phyloP scores from a whole-genome alignment of 768 basidiomycete genomes.

The Chlorophyllum brunneum region DNA sequence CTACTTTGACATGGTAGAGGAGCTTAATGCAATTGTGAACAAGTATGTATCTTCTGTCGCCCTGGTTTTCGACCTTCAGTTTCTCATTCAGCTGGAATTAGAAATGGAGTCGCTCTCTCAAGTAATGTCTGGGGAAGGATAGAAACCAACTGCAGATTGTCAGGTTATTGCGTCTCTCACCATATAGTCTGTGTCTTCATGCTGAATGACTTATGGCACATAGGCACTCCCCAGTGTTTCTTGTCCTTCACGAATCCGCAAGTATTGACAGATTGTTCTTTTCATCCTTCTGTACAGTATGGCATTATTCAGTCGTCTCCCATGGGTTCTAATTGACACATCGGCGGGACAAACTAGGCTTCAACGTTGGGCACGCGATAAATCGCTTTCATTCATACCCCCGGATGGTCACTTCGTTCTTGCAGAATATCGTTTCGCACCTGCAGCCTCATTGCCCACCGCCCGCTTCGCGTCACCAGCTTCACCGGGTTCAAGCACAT shows the following conservation, averaged over 20 bases:
- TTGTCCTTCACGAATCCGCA: constrained; percentile 74
- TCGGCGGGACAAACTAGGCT: constrained; percentile 42
- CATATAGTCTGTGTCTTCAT: constrained; percentile 5
- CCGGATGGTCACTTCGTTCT: constrained; percentile 88
- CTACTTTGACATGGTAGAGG: constrained; percentile 87
- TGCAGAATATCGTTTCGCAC: constrained; percentile 74
- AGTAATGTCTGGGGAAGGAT: constrained; percentile 74
- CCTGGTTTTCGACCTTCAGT: not conserved
- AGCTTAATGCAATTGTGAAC: constrained; percentile 73
- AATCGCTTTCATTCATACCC: constrained; percentile 83
- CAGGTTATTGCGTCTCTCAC: constrained; percentile 43
- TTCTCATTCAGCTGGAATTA: constrained; percentile 24
- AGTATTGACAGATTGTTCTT: constrained; percentile 72
- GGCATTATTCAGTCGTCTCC: constrained; percentile 16
- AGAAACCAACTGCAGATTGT: constrained; percentile 72
- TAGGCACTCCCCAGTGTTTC: constrained; percentile 87
- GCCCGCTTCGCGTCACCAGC: constrained; percentile 22
- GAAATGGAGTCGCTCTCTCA: constrained; percentile 63
- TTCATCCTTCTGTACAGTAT: constrained; percentile 92
- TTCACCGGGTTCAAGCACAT: constrained; percentile 17
- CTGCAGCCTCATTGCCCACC: constrained; percentile 30
- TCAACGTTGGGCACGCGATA: constrained; percentile 75
- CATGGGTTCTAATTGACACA: constrained; percentile 8
- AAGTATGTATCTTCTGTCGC: constrained; percentile 41
- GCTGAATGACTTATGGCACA: constrained; percentile 1